Conservation (phyloP, 2,329 filamentous ascomycete genomes). For the Neocucurbitaria cava region DNA sequence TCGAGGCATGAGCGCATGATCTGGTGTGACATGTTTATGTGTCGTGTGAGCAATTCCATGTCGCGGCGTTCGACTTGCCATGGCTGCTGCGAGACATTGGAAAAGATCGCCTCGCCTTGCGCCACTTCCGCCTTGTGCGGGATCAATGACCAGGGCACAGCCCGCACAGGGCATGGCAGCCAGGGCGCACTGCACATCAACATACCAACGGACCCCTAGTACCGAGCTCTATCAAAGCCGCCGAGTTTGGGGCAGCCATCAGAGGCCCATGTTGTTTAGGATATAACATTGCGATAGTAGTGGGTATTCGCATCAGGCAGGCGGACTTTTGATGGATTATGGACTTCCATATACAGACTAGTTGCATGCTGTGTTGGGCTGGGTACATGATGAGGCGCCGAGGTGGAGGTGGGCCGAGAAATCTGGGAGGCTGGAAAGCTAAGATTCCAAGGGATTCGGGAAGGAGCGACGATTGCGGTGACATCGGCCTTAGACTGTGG, state of each 20-base stretch:
- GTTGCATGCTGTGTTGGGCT: neutral
- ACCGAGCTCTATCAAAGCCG: neutral
- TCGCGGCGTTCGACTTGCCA: neutral
- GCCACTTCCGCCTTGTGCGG: slow-evolving; percentile 12
- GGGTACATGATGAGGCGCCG: slow-evolving; percentile 5
- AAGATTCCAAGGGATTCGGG: neutral
- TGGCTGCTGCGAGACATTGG: neutral
- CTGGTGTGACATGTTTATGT: neutral
- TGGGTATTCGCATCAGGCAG: neutral
- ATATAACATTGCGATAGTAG: neutral
- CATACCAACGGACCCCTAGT: neutral
- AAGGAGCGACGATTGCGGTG: neutral
- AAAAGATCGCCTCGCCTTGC: slow-evolving; percentile 3
- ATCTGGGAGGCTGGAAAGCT: slow-evolving; percentile 7
- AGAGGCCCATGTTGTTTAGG: neutral
- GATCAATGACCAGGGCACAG: slow-evolving; percentile 6
- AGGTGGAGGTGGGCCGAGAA: slow-evolving; percentile 1
- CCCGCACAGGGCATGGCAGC: neutral
- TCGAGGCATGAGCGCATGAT: neutral
- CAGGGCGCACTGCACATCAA: slow-evolving; percentile 1
- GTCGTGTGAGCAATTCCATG: neutral
- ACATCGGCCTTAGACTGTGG: neutral
- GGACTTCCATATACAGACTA: slow-evolving; percentile 3
- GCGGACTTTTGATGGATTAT: neutral
- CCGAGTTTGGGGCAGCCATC: too few species aligned